Conservation (phyloP, 1,284 basidiomycete species). For the Sporisorium sorghi region DNA sequence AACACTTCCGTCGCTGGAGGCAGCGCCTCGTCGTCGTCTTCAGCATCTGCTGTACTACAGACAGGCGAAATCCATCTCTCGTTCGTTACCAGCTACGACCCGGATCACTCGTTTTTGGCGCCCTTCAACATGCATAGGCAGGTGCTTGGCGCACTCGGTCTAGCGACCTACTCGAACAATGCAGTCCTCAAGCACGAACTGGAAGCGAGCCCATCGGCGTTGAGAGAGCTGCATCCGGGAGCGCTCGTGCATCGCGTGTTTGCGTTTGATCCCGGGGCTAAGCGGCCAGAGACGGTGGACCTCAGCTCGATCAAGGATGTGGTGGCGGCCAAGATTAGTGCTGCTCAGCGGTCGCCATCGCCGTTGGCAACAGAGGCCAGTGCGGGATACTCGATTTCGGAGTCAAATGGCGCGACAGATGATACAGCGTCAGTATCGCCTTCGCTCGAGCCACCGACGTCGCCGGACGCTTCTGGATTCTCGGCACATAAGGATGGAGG, state of each 20-base stretch:
- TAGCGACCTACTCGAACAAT: constrained; percentile 46
- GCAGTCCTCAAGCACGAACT: constrained; percentile 34
- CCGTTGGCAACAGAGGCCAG: neutral
- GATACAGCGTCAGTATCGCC: neutral
- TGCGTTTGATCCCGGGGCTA: constrained; percentile 62
- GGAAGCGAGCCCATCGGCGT: constrained; percentile 46
- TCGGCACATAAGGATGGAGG: constrained; percentile 52
- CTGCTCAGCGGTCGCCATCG: constrained; percentile 4
- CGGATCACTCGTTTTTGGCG: constrained; percentile 62
- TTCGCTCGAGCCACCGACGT: constrained; percentile 6
- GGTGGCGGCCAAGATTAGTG: constrained; percentile 31
- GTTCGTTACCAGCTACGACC: constrained; percentile 66
- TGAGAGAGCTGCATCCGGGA: constrained; percentile 59
- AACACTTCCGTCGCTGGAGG: constrained; percentile 3
- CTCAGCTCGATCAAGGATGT: constrained; percentile 51
- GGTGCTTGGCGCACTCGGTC: constrained; percentile 64
- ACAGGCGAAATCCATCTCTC: constrained; percentile 65
- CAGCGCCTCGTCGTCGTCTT: constrained; percentile 3
- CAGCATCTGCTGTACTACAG: constrained; percentile 44
- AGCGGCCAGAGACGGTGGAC: constrained; percentile 51
- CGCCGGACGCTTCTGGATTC: constrained; percentile 49
- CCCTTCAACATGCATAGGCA: constrained; percentile 64
- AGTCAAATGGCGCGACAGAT: neutral
- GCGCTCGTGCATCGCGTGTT: constrained; percentile 65
- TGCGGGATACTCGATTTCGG: neutral